Evolutionary conservation across 176 grass and related monocot genomes (phyloP), one percentile per base, ranked within the genome.

Genomic region (Eragrostis nindensis): DNA sequence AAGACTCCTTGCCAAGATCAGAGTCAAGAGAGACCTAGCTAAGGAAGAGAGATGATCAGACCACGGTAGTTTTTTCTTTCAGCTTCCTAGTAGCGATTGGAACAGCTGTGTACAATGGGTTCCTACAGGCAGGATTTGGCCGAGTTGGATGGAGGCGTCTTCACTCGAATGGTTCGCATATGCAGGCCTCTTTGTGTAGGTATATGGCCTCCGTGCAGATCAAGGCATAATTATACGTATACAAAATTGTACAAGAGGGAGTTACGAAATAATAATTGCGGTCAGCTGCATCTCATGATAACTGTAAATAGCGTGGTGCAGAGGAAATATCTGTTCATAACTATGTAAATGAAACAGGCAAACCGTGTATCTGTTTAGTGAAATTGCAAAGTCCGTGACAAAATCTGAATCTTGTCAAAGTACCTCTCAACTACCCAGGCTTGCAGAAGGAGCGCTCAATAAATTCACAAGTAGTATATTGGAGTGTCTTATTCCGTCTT

Each of bases 1-100:
- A 93, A 65, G 73, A 93, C 63, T 91, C 95, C 26, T 85, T 87
- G 52, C 78, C 90, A 19, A 86, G 90, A 78, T 56, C 80, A 55
- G 86, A 89, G 75, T 21, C 78, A n/a, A n/a, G 87, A 73, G 84
- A 90, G 54, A 76, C 60, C 50, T 89, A 76, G 46, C 29, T 80
- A 80, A 80, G 32, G 59, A 74, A 22, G 24, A 15, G 21, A 39
- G 53, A 1, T 29, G 62, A 64, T 78, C 59, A 1, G 39, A 66
- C 3, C 6, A 9, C 8, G 5, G 43, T 44, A 18, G 32, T 36
- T 36, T 36, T 50, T 49, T 68, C 45, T 48, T 16, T 50, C 11
- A 9, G 60, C 42, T 3, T 24, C 41, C 2, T 72, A 32, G 17
- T 79, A 29, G 39, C 26, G 52, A 86, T 61, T 25, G 48, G 59